Percentiles rank a stretch among this genome's conserved stretches.
These are phyloP conservation scores for Thuja plicata DNA, from an alignment of 83 land plant species.

Conservation along the genomic window DNA sequence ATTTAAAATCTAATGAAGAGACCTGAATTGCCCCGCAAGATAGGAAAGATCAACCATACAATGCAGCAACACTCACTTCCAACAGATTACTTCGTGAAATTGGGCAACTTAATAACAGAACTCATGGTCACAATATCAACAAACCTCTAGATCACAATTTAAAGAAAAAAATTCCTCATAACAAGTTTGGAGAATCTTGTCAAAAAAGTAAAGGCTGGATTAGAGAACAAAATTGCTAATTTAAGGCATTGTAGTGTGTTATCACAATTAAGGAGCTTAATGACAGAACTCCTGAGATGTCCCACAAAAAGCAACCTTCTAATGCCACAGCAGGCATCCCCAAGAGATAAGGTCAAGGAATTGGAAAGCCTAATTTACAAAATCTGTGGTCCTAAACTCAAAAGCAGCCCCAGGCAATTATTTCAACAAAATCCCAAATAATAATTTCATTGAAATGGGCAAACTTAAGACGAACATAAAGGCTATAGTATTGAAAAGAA, in stretches of 20 bases:
- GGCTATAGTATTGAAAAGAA: neutral
- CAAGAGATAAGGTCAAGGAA: neutral
- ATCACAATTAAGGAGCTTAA: neutral
- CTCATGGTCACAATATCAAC: neutral
- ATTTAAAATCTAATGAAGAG: neutral
- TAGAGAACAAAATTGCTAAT: no score
- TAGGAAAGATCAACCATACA: neutral
- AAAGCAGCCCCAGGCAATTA: neutral
- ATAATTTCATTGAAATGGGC: neutral
- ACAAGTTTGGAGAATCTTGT: no score
- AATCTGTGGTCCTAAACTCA: neutral
- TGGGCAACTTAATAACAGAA: neutral
- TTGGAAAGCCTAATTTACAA: neutral
- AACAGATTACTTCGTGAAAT: neutral
- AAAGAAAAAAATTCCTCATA: neutral
- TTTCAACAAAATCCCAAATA: neutral
- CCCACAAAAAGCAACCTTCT: neutral
- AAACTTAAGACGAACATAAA: neutral
- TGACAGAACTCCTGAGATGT: neutral
- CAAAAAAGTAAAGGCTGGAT: no score
- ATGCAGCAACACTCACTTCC: neutral
- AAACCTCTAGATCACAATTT: neutral
- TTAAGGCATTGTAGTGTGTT: neutral
- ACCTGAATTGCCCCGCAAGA: neutral
- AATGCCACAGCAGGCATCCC: neutral